These are phyloP conservation scores for Aspergillus ochraceoroseus DNA, from an alignment of 2,329 filamentous ascomycete genomes.

Conservation along the genomic window DNA sequence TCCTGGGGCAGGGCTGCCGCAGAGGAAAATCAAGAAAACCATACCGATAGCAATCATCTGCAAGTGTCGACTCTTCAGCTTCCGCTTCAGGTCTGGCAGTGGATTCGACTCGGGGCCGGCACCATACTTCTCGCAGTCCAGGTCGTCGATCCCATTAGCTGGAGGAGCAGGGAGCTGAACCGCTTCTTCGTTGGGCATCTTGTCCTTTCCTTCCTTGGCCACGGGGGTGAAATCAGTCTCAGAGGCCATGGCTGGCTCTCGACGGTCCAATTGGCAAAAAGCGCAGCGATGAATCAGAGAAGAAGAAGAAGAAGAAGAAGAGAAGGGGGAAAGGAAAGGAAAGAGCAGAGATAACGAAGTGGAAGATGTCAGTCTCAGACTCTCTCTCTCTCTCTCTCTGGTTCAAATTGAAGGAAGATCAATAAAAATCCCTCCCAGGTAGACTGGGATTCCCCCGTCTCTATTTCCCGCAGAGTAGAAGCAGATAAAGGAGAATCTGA, in stretches of 20 bases:
- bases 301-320: slow-evolving; percentile 8
- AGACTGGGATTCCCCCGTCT: too few relatives aligned
- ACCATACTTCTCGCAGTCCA: slow-evolving; percentile 39
- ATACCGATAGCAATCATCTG: slow-evolving; percentile 98
- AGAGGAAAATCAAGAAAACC: slow-evolving; percentile 34
- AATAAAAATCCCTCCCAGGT: too few relatives aligned
- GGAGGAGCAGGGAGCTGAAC: slow-evolving; percentile 22
- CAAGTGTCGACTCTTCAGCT: slow-evolving; percentile 78
- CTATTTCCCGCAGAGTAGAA: too few relatives aligned
- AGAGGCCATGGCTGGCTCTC: slow-evolving; percentile 25
- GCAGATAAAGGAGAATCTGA: too few relatives aligned
- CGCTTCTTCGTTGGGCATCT: slow-evolving; percentile 25
- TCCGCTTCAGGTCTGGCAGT: slow-evolving; percentile 62
- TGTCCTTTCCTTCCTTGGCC: slow-evolving; percentile 23
- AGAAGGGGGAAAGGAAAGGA: slow-evolving; percentile 2
- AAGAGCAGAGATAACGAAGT: too few relatives aligned
- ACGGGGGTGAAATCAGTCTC: slow-evolving; percentile 18
- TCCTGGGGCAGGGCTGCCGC: neutral
- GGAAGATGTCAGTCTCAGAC: too few relatives aligned
- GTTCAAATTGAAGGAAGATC: slow-evolving; percentile 5
- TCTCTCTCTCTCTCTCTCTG: neutral
- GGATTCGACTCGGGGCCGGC: slow-evolving; percentile 53
- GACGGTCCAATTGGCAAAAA: slow-evolving; percentile 7
- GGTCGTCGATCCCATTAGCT: slow-evolving; percentile 23
- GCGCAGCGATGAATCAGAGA: neutral